A percentile compares a stretch with the other conserved stretches of the same genome.
Conservation (phyloP, 1,139 yeast genomes). For the Geotrichum fermentans region DNA sequence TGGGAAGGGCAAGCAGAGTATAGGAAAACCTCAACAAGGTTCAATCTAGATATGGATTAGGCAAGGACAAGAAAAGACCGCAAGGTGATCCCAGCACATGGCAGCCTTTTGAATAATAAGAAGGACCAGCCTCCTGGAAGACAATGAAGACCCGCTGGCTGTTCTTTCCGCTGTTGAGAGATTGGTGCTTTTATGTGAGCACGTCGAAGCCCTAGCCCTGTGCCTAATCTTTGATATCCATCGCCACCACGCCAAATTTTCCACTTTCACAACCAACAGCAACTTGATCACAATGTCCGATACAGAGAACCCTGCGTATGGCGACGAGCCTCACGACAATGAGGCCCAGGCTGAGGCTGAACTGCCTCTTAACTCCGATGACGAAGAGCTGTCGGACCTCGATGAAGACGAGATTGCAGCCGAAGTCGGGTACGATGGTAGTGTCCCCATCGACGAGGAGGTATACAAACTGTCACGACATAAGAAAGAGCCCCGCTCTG, state of each 20-base stretch:
- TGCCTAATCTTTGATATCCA: background rate
- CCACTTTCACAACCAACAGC: background rate
- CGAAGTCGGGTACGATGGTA: conserved; percentile 27
- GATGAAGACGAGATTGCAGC: conserved; percentile 40
- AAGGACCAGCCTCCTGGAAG: no score
- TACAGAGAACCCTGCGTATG: conserved; percentile 14
- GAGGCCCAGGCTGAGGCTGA: conserved; percentile 7
- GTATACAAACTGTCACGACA: conserved; percentile 41
- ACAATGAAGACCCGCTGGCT: no score
- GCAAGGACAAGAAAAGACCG: no score
- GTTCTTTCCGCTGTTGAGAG: no score
- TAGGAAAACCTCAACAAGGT: no score
- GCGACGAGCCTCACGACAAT: conserved; percentile 17
- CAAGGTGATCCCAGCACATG: no score
- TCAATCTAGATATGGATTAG: no score
- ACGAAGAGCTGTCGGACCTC: conserved; percentile 24
- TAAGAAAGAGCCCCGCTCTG: conserved; percentile 29
- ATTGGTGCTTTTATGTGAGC: no score
- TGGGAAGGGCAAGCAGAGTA: no score
- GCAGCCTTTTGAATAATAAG: no score
- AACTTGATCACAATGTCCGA: conserved; percentile 11
- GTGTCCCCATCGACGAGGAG: conserved; percentile 38
- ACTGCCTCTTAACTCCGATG: conserved; percentile 2
- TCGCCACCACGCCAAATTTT: background rate
- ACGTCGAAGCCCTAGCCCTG: conserved; percentile 6